Conservation (phyloP, 2,329 filamentous ascomycete genomes). For the Neodidymelliopsis sp. region DNA sequence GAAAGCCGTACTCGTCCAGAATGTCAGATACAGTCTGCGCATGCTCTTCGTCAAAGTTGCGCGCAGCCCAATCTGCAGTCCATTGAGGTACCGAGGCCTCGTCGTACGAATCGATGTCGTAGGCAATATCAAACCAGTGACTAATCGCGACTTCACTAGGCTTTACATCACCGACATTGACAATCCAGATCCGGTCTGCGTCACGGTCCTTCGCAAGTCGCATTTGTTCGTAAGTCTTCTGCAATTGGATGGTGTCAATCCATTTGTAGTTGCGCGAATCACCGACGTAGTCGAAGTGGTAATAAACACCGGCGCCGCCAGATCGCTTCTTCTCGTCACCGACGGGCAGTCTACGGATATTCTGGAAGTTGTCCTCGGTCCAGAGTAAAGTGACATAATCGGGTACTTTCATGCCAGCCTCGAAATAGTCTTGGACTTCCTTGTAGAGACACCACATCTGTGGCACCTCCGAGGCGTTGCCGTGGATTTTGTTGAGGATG, state of each 20-base stretch:
- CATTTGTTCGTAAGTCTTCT: conserved; percentile 73
- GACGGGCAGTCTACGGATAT: conserved; percentile 68
- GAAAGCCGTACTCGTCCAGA: conserved; percentile 63
- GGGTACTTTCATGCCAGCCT: conserved; percentile 67
- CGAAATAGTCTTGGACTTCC: conserved; percentile 74
- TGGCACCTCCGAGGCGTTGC: conserved; percentile 62
- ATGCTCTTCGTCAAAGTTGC: conserved; percentile 63
- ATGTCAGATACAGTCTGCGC: conserved; percentile 60
- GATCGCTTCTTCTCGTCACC: conserved; percentile 65
- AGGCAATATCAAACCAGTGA: conserved; percentile 73
- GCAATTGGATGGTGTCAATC: conserved; percentile 71
- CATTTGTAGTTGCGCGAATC: conserved; percentile 64
- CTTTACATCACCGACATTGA: conserved; percentile 73
- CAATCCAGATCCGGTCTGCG: conserved; percentile 69
- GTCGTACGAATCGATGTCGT: conserved; percentile 66
- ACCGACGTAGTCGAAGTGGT: conserved; percentile 70
- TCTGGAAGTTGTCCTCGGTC: conserved; percentile 75
- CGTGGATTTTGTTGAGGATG: conserved; percentile 65
- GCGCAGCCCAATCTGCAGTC: conserved; percentile 63
- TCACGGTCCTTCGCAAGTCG: conserved; percentile 66
- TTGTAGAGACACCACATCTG: conserved; percentile 80
- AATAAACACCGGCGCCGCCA: conserved; percentile 72
- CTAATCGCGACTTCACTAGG: conserved; percentile 70
- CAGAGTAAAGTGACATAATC: conserved; percentile 73
- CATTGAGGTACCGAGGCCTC: conserved; percentile 64